Base-by-base conservation (phyloP, 257 asterid genomes). In the Gynochthodes officinalis region DNA sequence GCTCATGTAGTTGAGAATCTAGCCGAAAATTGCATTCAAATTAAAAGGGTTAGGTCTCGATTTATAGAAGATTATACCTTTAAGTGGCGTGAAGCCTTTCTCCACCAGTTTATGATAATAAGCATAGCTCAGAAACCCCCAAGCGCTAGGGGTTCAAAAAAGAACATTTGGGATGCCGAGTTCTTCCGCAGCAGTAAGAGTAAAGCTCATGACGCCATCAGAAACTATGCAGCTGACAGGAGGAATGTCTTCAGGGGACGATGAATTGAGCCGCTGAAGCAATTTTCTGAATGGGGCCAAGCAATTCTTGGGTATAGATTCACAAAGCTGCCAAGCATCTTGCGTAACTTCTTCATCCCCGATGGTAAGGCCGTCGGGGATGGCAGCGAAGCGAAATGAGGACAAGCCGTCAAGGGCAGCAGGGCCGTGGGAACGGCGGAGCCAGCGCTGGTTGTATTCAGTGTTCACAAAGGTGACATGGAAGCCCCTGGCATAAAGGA, bases 191-290 rank as follows among this genome's bases (percentile, higher is more conserved):
- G 60, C 81, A 23, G 28, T 70, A 1, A 58, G 27, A 19, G 74
- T 73, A 69, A 77, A 77, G 54, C 59, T 72, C 81, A 77, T 67
- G 48, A 12, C 16, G 52, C 77, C 65, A 52, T 77, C 78, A 11
- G 77, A 61, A 12, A 77, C 40, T 14, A 77, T 49, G 63, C 77
- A 72, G 25, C 74, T 65, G 18, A 77, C 52, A 1, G 75, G 71
- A 43, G 15, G 49, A 43, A 7, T 43, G 49, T 13, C 49, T 1
- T 43, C 15, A 43, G 49, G 15, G 49, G 49, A 43, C 49, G 49
- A 43, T 2, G 49, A 43, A 43, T 43, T 43, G 49, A 43, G 49
- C 9, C 49, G 49, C 15, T 43, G 49, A 43, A 43, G 9, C n/a
- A n/a, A n/a, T n/a, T n/a, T n/a, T n/a, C n/a, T n/a, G n/a, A 70